Evolutionary conservation across 208 protist genomes (phyloP).

Genomic region (Leishmania tropica): DNA sequence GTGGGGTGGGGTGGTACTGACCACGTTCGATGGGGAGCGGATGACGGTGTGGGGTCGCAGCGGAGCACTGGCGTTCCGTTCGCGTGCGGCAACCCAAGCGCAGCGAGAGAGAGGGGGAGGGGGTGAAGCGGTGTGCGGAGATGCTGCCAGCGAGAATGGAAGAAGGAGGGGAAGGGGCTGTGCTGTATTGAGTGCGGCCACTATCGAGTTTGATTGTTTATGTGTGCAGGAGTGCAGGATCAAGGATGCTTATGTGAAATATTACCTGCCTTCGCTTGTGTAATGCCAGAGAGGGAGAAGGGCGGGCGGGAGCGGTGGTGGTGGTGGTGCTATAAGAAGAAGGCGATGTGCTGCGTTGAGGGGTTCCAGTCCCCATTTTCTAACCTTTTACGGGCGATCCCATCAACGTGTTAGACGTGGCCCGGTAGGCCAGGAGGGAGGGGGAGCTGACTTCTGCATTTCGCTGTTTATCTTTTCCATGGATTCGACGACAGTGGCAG

Average conservation of each 20-base stretch:
- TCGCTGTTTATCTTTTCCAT: not conserved
- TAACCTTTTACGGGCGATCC: not conserved
- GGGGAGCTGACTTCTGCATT: not conserved
- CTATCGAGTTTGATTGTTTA: not conserved
- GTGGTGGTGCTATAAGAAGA: not conserved
- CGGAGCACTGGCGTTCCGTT: not conserved
- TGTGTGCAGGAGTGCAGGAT: not conserved
- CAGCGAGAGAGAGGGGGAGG: not conserved
- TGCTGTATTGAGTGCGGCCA: not conserved
- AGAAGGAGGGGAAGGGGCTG: not conserved
- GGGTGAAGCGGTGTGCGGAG: not conserved
- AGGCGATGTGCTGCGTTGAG: not conserved
- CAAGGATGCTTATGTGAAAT: not conserved
- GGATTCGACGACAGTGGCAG: not conserved
- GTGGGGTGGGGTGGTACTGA: not conserved
- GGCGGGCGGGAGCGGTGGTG: not conserved
- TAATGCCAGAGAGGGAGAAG: not conserved
- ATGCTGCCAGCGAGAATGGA: not conserved
- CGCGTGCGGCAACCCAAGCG: not conserved
- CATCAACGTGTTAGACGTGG: not conserved
- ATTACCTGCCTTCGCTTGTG: not conserved
- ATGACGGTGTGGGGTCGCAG: not conserved
- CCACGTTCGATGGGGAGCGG: not conserved
- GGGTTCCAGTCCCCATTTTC: not conserved
- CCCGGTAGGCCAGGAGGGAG: not conserved